Conservation (phyloP, 495 filamentous ascomycete genomes). For the Letharia columbiana region DNA sequence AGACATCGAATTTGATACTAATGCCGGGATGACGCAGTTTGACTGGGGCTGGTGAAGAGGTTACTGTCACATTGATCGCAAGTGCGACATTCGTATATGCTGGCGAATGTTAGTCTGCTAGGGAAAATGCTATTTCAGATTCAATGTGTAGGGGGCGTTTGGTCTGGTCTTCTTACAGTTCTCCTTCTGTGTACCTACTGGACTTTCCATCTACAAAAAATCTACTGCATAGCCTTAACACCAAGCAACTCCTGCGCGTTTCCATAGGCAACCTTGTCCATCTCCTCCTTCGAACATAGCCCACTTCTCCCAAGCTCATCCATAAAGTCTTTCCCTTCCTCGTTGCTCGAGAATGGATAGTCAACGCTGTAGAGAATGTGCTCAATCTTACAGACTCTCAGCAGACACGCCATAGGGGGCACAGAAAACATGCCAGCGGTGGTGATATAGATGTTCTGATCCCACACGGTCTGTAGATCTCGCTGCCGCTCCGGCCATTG, state of each 20-base stretch:
- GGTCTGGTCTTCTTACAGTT: too few relatives aligned
- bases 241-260: conserved; percentile 5
- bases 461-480: background rate
- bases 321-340: conserved; percentile 1
- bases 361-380: conserved; percentile 5
- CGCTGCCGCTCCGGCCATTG: background rate
- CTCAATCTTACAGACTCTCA: background rate
- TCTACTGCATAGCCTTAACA: background rate
- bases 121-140: background rate
- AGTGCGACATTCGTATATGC: background rate
- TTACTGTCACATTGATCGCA: background rate
- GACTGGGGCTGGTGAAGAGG: background rate
- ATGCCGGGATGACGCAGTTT: background rate
- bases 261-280: background rate
- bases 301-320: background rate
- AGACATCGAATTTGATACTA: background rate
- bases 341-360: conserved; percentile 3
- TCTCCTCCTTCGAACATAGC: background rate
- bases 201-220: background rate
- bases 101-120: background rate
- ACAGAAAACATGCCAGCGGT: conserved; percentile 8
- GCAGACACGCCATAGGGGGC: background rate
- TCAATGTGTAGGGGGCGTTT: background rate
- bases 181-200: too few relatives aligned
- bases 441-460: conserved; percentile 5